Conservation (phyloP, 257 asterid species). For the Hygrophila difformis region DNA sequence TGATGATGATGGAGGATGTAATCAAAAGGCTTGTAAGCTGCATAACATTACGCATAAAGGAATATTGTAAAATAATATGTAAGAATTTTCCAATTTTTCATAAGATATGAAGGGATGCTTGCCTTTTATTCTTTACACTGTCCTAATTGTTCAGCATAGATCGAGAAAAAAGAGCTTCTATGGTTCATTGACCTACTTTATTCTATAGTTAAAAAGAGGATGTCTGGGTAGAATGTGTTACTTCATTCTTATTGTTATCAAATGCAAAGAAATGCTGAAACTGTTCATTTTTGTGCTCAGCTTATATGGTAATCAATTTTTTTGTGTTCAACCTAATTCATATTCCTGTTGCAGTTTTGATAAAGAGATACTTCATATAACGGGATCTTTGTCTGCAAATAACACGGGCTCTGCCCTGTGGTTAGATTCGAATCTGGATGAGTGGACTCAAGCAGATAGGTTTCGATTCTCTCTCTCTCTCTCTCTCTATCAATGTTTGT, state of each 20-base stretch:
- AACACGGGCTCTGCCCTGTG: conserved; percentile 59
- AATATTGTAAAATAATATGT: no score
- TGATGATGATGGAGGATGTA: no score
- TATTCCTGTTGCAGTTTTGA: conserved; percentile 46
- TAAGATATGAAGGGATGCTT: neutral
- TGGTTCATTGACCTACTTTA: no score
- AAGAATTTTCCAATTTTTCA: neutral
- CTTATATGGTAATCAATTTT: neutral
- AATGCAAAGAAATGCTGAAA: conserved; percentile 3
- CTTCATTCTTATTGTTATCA: no score
- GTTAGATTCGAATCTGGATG: conserved; percentile 56
- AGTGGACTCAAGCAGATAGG: conserved; percentile 59
- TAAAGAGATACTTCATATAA: conserved; percentile 60
- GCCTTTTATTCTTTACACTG: neutral
- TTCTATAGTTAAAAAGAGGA: no score
- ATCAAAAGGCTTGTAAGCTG: no score
- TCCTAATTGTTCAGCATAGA: neutral
- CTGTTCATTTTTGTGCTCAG: neutral
- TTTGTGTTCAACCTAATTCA: neutral
- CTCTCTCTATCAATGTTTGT: neutral
- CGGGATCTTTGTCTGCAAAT: conserved; percentile 51
- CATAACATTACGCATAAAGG: no score
- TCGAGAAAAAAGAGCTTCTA: no score
- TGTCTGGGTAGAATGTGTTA: no score
- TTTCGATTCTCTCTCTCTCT: conserved; percentile 14